Percentiles rank a stretch among this genome's conserved stretches.
Evolutionary conservation across 148 eudicot genomes (phyloP).

Genomic region (Amaranthus cruentus): DNA sequence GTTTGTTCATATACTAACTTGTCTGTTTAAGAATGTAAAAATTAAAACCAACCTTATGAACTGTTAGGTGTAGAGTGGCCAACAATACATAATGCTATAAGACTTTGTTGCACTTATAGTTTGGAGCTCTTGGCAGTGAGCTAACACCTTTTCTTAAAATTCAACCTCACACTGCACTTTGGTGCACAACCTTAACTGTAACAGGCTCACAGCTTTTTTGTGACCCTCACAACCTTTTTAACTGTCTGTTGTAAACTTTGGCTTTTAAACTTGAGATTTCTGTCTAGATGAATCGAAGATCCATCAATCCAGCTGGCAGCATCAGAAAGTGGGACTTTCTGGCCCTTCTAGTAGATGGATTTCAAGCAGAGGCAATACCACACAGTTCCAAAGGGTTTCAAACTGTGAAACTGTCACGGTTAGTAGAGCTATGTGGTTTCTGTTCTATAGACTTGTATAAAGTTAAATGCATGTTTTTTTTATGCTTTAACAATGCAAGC

Average conservation of each 20-base stretch:
- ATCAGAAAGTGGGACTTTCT: slow-evolving; percentile 28
- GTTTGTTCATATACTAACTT: not conserved
- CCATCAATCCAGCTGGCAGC: slow-evolving; percentile 25
- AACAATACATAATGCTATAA: too few species aligned
- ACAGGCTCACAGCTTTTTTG: too few species aligned
- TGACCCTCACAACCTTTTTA: too few species aligned
- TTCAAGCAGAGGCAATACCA: slow-evolving; percentile 29
- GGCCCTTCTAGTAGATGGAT: slow-evolving; percentile 29
- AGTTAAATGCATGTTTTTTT: slow-evolving; percentile 4
- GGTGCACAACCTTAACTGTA: too few species aligned
- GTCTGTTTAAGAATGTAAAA: not conserved
- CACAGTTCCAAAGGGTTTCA: slow-evolving; percentile 29
- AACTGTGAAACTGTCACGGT: slow-evolving; percentile 37
- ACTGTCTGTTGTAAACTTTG: not conserved
- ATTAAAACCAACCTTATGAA: not conserved
- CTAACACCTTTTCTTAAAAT: too few species aligned
- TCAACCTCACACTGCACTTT: too few species aligned
- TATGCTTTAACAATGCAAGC: not conserved
- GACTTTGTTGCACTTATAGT: too few species aligned
- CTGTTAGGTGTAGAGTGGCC: too few species aligned
- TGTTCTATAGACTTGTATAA: slow-evolving; percentile 11
- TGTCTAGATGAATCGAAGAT: slow-evolving; percentile 40
- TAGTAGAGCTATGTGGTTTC: slow-evolving; percentile 14
- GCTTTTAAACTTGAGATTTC: slow-evolving; percentile 4
- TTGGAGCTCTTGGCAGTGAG: too few species aligned